A percentile compares a stretch with the other conserved stretches of the same genome.
Evolutionary conservation across 2,329 filamentous ascomycete species (phyloP).

Genomic region (Alternaria dauci): DNA sequence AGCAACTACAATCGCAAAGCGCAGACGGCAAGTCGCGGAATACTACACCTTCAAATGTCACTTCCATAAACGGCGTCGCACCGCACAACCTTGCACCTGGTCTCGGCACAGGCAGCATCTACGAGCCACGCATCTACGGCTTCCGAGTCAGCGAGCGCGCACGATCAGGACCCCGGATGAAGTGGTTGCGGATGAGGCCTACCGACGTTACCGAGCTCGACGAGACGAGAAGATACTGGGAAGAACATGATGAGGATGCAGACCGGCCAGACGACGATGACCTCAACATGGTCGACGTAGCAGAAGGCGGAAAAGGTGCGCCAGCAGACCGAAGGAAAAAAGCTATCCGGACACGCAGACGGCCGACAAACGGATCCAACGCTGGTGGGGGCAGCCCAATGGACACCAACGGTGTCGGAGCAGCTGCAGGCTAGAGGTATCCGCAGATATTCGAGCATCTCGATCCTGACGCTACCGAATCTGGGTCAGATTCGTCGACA

Average conservation of each 20-base stretch:
- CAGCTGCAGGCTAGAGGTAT: conserved; percentile 32
- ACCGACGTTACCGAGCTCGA: conserved; percentile 82
- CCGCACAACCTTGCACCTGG: conserved; percentile 88
- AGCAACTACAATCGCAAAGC: conserved; percentile 48
- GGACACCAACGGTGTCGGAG: conserved; percentile 52
- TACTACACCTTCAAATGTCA: conserved; percentile 46
- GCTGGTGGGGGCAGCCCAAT: conserved; percentile 49
- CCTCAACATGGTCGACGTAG: conserved; percentile 51
- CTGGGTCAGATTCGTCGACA: not conserved
- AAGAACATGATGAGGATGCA: conserved; percentile 51
- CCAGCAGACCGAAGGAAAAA: conserved; percentile 49
- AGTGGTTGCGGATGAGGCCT: conserved; percentile 90
- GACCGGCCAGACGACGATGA: conserved; percentile 50
- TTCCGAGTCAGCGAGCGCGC: conserved; percentile 93
- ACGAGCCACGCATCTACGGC: conserved; percentile 95
- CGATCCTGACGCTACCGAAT: not conserved
- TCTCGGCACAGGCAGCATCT: conserved; percentile 81
- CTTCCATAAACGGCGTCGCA: conserved; percentile 81
- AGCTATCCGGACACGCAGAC: conserved; percentile 47
- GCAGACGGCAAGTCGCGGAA: conserved; percentile 44
- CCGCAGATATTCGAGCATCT: not conserved
- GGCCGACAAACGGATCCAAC: conserved; percentile 43
- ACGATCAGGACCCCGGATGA: conserved; percentile 91
- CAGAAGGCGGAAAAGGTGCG: conserved; percentile 39
- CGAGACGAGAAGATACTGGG: conserved; percentile 65